Evolutionary conservation across 768 basidiomycete genomes (phyloP).

Genomic region (Pisolithus orientalis): DNA sequence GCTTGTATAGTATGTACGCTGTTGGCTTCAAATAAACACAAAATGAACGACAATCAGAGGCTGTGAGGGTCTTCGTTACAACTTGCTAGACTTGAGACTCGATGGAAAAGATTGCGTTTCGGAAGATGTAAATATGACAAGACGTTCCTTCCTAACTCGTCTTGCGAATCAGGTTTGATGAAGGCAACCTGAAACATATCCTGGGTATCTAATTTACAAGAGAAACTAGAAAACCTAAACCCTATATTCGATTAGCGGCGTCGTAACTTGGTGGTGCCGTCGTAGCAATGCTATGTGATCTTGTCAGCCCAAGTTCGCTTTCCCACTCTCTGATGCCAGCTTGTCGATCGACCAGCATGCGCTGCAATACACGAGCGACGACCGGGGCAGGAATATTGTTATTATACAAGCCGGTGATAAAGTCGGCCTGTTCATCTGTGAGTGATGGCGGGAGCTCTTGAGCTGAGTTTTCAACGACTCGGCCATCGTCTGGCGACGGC

Average conservation of each 20-base stretch:
- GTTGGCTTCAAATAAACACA: too few species aligned
- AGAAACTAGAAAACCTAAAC: neutral
- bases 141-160: too few species aligned
- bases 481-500: neutral
- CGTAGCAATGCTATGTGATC: conserved; percentile 11
- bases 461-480: neutral
- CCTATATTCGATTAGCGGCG: neutral
- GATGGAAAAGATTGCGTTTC: too few species aligned
- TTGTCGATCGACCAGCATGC: conserved; percentile 18
- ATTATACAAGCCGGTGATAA: conserved; percentile 15
- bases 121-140: too few species aligned
- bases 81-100: too few species aligned
- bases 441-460: conserved; percentile 8
- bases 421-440: conserved; percentile 21
- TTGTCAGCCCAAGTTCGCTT: conserved; percentile 12
- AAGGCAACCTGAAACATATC: neutral
- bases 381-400: conserved; percentile 18
- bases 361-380: conserved; percentile 18
- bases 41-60: too few species aligned
- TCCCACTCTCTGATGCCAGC: conserved; percentile 17
- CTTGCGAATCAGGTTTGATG: neutral
- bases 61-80: too few species aligned
- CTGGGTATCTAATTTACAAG: neutral
- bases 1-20: too few species aligned
- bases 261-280: conserved; percentile 4